Percentiles rank a stretch among this genome's conserved stretches.
Conservation (phyloP, 345 rosid species). For the Erucastrum elatum region DNA sequence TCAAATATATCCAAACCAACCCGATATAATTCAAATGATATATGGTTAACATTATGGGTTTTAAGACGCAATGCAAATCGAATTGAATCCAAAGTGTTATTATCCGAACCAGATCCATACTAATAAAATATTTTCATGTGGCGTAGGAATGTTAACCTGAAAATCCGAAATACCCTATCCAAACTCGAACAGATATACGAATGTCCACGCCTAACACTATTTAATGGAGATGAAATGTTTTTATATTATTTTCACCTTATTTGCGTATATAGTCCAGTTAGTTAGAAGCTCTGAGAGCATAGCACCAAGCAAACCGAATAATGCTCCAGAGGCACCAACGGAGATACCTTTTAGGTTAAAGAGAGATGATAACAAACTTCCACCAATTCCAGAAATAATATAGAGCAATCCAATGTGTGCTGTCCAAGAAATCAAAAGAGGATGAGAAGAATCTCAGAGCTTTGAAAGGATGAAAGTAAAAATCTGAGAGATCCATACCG, state of each 20-base stretch:
- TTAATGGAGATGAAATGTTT: too few species aligned
- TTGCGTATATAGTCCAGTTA: constrained; percentile 93
- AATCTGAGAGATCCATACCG: constrained; percentile 47
- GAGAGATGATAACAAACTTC: constrained; percentile 84
- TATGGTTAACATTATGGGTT: too few species aligned
- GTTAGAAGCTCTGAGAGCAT: constrained; percentile 95
- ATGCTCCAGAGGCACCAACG: constrained; percentile 98
- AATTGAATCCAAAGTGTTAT: too few species aligned
- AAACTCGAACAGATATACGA: too few species aligned
- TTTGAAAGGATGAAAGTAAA: not conserved
- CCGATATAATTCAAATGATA: too few species aligned
- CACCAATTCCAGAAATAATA: constrained; percentile 81
- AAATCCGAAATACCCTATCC: too few species aligned
- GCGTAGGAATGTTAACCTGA: too few species aligned
- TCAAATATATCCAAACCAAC: too few species aligned
- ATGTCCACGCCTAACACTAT: too few species aligned
- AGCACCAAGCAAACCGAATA: constrained; percentile 91
- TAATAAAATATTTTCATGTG: too few species aligned
- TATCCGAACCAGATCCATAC: too few species aligned
- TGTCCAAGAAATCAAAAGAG: constrained; percentile 33
- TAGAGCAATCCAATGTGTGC: constrained; percentile 82
- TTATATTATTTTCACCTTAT: constrained; percentile 51
- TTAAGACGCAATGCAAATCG: too few species aligned
- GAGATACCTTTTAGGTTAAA: constrained; percentile 78
- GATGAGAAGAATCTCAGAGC: constrained; percentile 15